phyloP scores from a whole-genome alignment of 1,284 basidiomycete species.

The Rhizopogon parksii region DNA sequence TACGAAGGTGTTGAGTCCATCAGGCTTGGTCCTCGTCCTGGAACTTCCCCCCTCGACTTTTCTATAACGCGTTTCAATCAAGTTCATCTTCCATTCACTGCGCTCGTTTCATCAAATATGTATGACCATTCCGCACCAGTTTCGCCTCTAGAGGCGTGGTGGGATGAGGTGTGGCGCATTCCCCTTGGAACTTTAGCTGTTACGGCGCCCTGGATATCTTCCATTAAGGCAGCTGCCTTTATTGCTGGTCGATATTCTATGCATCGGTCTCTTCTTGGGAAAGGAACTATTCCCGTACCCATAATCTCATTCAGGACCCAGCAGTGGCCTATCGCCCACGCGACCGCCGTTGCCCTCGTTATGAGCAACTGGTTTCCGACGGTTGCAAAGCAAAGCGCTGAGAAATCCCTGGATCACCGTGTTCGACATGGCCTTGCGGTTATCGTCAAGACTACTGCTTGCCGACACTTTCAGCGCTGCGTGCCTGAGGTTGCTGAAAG shows the following conservation, averaged over 20 bases:
- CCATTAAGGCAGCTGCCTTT: slow-evolving; percentile 41
- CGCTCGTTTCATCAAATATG: slow-evolving; percentile 39
- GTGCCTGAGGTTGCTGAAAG: slow-evolving; percentile 43
- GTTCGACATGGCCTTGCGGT: slow-evolving; percentile 44
- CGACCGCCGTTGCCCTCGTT: slow-evolving; percentile 39
- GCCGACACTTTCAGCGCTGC: slow-evolving; percentile 41
- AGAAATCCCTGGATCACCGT: slow-evolving; percentile 31
- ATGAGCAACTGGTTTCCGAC: slow-evolving; percentile 40
- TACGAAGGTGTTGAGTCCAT: slow-evolving; percentile 29
- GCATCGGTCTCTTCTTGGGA: slow-evolving; percentile 40
- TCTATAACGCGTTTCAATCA: slow-evolving; percentile 19
- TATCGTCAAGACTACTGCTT: slow-evolving; percentile 45
- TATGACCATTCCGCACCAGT: slow-evolving; percentile 31
- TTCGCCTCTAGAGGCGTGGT: slow-evolving; percentile 40
- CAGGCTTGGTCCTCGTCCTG: slow-evolving; percentile 17
- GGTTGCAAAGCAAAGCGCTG: slow-evolving; percentile 29
- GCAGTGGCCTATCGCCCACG: slow-evolving; percentile 44
- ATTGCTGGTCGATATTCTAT: slow-evolving; percentile 46
- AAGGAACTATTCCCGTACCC: slow-evolving; percentile 32
- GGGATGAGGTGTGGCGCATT: slow-evolving; percentile 47
- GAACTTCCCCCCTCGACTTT: slow-evolving; percentile 20
- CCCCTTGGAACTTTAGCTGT: slow-evolving; percentile 43
- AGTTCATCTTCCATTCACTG: slow-evolving; percentile 16
- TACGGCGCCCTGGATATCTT: slow-evolving; percentile 40
- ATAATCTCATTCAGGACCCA: slow-evolving; percentile 54